Evolutionary conservation across 768 basidiomycete species (phyloP).

Genomic region (Xanthoconium stramineum): DNA sequence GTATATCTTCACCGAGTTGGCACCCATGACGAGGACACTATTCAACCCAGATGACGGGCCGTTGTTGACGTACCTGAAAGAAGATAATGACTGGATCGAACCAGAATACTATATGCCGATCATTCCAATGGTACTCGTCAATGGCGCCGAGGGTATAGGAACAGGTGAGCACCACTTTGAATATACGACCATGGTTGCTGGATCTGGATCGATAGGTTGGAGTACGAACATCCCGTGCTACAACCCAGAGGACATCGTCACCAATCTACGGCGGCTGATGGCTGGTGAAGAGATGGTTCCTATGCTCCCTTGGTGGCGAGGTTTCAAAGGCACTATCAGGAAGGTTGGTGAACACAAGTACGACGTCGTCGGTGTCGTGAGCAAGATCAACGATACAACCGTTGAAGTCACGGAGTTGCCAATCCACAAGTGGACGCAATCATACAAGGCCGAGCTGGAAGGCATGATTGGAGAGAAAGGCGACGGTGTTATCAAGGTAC

Average conservation of each 20-base stretch:
- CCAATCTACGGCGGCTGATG: conserved; percentile 85
- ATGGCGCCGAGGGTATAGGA: conserved; percentile 96
- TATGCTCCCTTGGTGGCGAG: conserved; percentile 98
- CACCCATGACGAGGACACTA: conserved; percentile 67
- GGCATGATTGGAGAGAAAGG: conserved; percentile 85
- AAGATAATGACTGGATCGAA: conserved; percentile 84
- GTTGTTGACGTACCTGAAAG: conserved; percentile 77
- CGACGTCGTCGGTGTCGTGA: conserved; percentile 69
- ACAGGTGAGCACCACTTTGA: conserved; percentile 60
- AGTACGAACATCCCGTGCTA: conserved; percentile 89
- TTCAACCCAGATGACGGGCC: conserved; percentile 86
- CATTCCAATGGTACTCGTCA: conserved; percentile 84
- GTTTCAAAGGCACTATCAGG: conserved; percentile 88
- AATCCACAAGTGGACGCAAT: conserved; percentile 91
- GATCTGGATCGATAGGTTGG: conserved; percentile 62
- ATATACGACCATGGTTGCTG: not conserved
- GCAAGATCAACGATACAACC: conserved; percentile 81
- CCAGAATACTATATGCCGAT: conserved; percentile 94
- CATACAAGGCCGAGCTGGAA: conserved; percentile 90
- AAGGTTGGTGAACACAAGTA: conserved; percentile 81
- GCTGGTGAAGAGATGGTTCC: conserved; percentile 73
- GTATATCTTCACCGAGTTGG: conserved; percentile 89
- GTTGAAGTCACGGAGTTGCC: conserved; percentile 95
- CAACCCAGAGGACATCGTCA: conserved; percentile 88
- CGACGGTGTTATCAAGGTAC: conserved; percentile 76